These are phyloP conservation scores for Hyphodiscus hymeniophilus DNA, from an alignment of 495 filamentous ascomycete genomes.

Conservation along the genomic window DNA sequence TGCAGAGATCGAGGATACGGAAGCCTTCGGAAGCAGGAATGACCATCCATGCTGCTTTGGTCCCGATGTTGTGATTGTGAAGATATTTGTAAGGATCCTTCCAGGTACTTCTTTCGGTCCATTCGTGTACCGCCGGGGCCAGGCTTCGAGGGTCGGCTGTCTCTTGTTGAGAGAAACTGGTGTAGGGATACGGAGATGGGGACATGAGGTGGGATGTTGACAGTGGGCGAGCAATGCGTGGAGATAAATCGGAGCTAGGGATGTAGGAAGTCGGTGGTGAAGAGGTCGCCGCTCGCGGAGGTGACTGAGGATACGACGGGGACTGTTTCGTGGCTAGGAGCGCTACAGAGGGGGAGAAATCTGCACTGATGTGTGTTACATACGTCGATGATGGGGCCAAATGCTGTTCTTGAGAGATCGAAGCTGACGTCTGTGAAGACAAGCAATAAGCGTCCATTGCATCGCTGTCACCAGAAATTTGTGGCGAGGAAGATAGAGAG, in stretches of 20 bases:
- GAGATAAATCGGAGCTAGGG: not conserved
- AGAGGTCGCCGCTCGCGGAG: not conserved
- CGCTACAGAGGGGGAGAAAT: constrained; percentile 1
- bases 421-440: constrained; percentile 7
- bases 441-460: not conserved
- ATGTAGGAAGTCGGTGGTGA: not conserved
- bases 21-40: constrained; percentile 19
- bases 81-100: constrained; percentile 11
- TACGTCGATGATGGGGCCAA: not conserved
- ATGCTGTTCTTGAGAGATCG: constrained; percentile 6
- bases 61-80: constrained; percentile 14
- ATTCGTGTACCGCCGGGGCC: not conserved
- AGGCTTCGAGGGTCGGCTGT: not conserved
- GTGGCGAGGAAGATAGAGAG: constrained; percentile 6
- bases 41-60: constrained; percentile 17
- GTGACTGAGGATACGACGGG: not conserved
- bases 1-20: constrained; percentile 18
- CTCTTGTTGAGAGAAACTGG: not conserved
- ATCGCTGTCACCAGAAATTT: constrained; percentile 5
- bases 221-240: not conserved
- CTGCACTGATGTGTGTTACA: not conserved
- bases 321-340: not conserved
- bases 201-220: not conserved
- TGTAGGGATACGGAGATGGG: not conserved
- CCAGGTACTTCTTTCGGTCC: not conserved